Conservation (phyloP, 768 basidiomycete species). For the Auriculariales sp. region DNA sequence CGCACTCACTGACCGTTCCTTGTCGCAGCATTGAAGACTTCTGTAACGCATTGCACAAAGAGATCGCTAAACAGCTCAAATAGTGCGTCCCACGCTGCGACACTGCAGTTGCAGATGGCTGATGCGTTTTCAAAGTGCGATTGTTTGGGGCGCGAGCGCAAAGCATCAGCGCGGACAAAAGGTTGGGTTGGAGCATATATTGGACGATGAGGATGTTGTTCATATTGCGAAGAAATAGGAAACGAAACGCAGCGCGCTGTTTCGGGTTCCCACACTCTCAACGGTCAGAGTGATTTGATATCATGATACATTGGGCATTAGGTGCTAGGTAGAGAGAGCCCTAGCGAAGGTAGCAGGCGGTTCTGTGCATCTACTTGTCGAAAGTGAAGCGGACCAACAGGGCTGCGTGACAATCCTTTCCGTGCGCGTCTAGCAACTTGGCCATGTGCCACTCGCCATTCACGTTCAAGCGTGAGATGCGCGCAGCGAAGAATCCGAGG, state of each 20-base stretch:
- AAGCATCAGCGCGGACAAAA: constrained; percentile 96
- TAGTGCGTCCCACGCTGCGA: constrained; percentile 37
- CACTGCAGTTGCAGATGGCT: neutral
- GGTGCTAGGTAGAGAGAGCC: neutral
- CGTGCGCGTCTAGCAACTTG: constrained; percentile 33
- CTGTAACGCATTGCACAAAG: constrained; percentile 88
- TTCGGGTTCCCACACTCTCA: neutral
- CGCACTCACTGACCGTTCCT: no score
- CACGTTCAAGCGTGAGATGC: constrained; percentile 29
- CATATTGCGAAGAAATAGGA: constrained; percentile 43
- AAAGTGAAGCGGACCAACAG: constrained; percentile 17
- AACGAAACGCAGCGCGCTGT: neutral
- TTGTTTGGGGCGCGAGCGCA: constrained; percentile 96
- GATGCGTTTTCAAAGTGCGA: constrained; percentile 33
- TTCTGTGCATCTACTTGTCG: neutral
- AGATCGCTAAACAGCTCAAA: constrained; percentile 96
- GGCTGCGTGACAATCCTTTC: constrained; percentile 23
- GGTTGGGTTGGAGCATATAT: constrained; percentile 71
- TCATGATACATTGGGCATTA: neutral
- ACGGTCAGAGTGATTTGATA: neutral
- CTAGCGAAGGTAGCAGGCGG: neutral
- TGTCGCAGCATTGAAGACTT: constrained; percentile 80
- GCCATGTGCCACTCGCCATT: constrained; percentile 31
- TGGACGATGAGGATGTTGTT: constrained; percentile 80
- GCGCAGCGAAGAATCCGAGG: constrained; percentile 24